Base-by-base conservation (phyloP, 768 basidiomycete species). In the Russula abietina region DNA sequence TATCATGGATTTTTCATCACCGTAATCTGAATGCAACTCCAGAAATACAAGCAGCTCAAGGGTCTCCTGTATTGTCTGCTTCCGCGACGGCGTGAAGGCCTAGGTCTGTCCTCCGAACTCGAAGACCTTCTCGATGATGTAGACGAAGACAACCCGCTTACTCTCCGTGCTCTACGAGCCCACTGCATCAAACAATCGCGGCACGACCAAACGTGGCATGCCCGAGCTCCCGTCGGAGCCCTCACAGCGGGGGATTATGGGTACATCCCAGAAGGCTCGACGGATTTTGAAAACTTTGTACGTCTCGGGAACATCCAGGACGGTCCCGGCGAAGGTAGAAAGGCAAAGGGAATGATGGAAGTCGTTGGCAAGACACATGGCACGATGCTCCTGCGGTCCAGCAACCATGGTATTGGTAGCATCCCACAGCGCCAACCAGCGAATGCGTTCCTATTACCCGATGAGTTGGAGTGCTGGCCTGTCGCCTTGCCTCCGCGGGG, bases 91-190 rank as follows among this genome's bases (percentile, higher is more conserved):
- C 22, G 54, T 28, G 65, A 62, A 19, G 60, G 55, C 36, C 58
- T 55, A 9, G 32, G 14, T 2, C 67, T 68, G 17, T 38, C 24
- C 14, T 26, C 67, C 22, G 58, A 59, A 19, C 55, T 68, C 14
- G 60, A 62, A 33, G 67, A 66, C 19, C 57, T 66, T 19, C 67
- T 68, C 55, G 61, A 66, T n/a, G n/a, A n/a, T n/a, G n/a, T n/a
- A n/a, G n/a, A n/a, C n/a, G n/a, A n/a, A n/a, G n/a, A n/a, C n/a
- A n/a, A n/a, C n/a, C n/a, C n/a, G n/a, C n/a, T n/a, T n/a, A n/a
- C n/a, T n/a, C n/a, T n/a, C n/a, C n/a, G n/a, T n/a, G n/a, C n/a
- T n/a, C n/a, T n/a, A n/a, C n/a, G n/a, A n/a, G n/a, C n/a, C n/a
- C n/a, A n/a, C n/a, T n/a, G n/a, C n/a, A n/a, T n/a, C n/a, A n/a